Evolutionary conservation across 257 asterid genomes (phyloP), one percentile per base, ranked within the genome.

Genomic region (Eucommia ulmoides): DNA sequence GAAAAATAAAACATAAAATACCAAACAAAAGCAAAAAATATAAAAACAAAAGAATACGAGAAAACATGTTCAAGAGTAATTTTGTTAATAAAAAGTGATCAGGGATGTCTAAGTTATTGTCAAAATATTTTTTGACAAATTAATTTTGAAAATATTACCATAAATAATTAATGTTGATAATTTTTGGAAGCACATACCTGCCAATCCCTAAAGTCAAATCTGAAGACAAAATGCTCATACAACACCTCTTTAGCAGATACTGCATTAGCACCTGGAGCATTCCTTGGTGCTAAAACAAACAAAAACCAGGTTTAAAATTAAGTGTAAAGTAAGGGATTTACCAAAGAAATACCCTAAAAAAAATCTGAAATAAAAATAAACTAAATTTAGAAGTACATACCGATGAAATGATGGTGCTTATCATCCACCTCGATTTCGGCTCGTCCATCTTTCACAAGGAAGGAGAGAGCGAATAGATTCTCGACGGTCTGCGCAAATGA

Each of bases 401-500:
- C 66, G 5, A 72, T 62, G 1, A 75, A 21, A 10, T 69, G 82
- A 62, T 68, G 61, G 42, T 79, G 84, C 52, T 22, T 54, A 15
- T 66, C 82, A 19, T 71, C 79, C 7, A 74, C 63, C 0, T 44
- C 25, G 14, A 74, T 54, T 14, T 7, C 45, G 60, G 61, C 82
- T 24, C 88, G 58, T 7, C 84, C 88, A 44, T 76, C 84, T 69
- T 74, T 71, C 14, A 67, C 80, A 54, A 82, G 61, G 73, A 82
- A 76, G n/a, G 81, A 78, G 33, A 81, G 53, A 1, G 79, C 76
- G 50, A 81, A 76, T 17, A 82, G 24, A 59, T 82, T 78, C 58
- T 82, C 93, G 14, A 78, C 48, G 3, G 80, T 75, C 61, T 78
- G 77, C 22, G 81, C 78, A 49, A 78, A 82, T 16, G 83, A 82